These are phyloP conservation scores for Colletotrichum camelliae DNA, from an alignment of 2,329 filamentous ascomycete species.

Conservation along the genomic window DNA sequence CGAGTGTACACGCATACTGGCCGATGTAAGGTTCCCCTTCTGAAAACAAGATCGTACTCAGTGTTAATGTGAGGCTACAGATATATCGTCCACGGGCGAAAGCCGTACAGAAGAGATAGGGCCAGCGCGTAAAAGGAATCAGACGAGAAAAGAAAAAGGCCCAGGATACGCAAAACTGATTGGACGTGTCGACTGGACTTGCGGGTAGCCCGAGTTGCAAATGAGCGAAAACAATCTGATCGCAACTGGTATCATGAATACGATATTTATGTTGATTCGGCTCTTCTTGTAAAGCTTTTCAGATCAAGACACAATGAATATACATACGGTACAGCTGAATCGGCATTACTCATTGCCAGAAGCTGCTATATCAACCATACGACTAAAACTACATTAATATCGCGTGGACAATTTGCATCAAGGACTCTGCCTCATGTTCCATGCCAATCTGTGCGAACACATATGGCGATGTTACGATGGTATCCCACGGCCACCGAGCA, in stretches of 20 bases:
- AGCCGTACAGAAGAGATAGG: neutral
- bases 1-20: constrained; percentile 29
- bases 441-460: neutral
- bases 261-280: neutral
- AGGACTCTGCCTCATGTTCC: neutral
- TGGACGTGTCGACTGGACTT: neutral
- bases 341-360: neutral
- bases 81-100: constrained; percentile 4
- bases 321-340: neutral
- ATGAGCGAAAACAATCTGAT: neutral
- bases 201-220: neutral
- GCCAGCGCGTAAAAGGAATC: neutral
- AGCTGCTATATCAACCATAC: neutral
- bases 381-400: neutral
- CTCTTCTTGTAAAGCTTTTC: neutral
- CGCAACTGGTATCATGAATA: neutral
- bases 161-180: neutral
- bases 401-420: neutral
- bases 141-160: too few relatives aligned
- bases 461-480: neutral
- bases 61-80: neutral
- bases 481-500: neutral
- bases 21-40: neutral
- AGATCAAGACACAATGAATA: neutral
- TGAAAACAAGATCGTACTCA: neutral